Evolutionary conservation across 2,329 filamentous ascomycete species (phyloP), one percentile per base, ranked within the genome.

Genomic region (Coniochaeta sp.): DNA sequence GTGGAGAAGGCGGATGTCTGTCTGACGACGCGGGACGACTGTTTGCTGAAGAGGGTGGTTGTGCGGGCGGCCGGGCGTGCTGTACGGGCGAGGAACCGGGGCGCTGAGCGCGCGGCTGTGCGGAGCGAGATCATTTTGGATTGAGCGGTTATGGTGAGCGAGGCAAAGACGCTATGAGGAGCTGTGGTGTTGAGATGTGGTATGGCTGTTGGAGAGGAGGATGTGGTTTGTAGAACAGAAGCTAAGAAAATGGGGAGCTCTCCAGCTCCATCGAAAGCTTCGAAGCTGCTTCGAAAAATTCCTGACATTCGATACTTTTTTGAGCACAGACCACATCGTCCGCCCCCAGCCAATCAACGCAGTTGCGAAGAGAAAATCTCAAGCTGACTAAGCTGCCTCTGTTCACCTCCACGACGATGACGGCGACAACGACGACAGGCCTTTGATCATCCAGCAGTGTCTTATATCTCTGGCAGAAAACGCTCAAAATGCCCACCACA

Each of bases 81-180:
- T 64, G 88, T 70, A 67, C 88, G 84, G 67, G 82, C 77, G 59
- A 88, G 68, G 61, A 81, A 79, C 71, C 88, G 85, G 67, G 89
- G 88, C 71, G 86, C 83, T 57, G 86, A 82, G 72, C 89, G 88
- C 70, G 83, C 80, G 65, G 89, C 72, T 62, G 81, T 77, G 73
- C 89, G 82, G 66, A 90, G 77, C 66, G 88, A 88, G 71, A 91
- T 78, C 89, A 92, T 92, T 65, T 69, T 83, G 74, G 40, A 17
- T 60, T 38, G 56, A 56, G n/a, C n/a, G n/a, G n/a, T n/a, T 31
- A 26, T 40, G 59, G 4, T 26, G 22, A 14, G n/a, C 4, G 22
- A 12, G 17, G 19, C 11, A 14, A 12, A n/a, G 47, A 16, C 11
- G 31, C 2, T 38, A 9, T 11, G 7, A 16, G 31, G 16, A 7